Evolutionary conservation across 2,329 filamentous ascomycete genomes (phyloP).

Genomic region (Amylocarpus encephaloides): DNA sequence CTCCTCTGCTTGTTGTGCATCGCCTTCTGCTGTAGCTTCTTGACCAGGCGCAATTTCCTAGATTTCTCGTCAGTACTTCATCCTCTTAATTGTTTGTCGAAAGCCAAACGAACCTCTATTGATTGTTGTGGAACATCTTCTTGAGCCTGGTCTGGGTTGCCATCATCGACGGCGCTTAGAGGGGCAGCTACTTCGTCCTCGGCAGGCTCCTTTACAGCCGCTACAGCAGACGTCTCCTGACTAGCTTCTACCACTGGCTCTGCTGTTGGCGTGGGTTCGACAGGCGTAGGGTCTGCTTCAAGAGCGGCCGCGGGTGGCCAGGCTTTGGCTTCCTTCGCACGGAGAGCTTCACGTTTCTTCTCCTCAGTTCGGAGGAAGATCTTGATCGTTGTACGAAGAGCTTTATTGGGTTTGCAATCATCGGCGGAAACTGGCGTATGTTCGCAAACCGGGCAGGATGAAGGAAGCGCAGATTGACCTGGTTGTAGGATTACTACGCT

Average conservation of each 20-base stretch:
- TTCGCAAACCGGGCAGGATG: slow-evolving; percentile 86
- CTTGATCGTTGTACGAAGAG: slow-evolving; percentile 83
- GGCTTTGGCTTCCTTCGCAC: slow-evolving; percentile 37
- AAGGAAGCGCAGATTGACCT: slow-evolving; percentile 71
- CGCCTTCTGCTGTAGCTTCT: slow-evolving; percentile 23
- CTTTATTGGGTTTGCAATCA: slow-evolving; percentile 83
- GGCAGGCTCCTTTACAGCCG: slow-evolving; percentile 1
- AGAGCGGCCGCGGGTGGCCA: slow-evolving; percentile 31
- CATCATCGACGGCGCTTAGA: slow-evolving; percentile 7
- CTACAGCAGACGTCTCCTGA: not conserved
- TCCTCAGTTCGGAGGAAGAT: slow-evolving; percentile 87
- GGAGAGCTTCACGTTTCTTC: slow-evolving; percentile 72
- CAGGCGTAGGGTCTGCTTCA: slow-evolving; percentile 19
- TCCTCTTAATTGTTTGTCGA: not conserved
- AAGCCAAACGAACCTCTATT: slow-evolving; percentile 30
- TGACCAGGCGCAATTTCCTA: slow-evolving; percentile 32
- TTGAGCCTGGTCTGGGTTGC: slow-evolving; percentile 21
- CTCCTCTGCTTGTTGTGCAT: slow-evolving; percentile 9
- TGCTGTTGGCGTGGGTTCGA: slow-evolving; percentile 8
- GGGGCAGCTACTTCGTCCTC: slow-evolving; percentile 7
- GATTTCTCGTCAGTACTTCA: slow-evolving; percentile 14
- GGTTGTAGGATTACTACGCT: slow-evolving; percentile 18
- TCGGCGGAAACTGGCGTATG: slow-evolving; percentile 82
- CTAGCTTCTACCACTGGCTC: slow-evolving; percentile 1
- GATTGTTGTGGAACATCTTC: slow-evolving; percentile 34